Evolutionary conservation across 2,329 filamentous ascomycete genomes (phyloP).

Genomic region (Fusarium acutatum): DNA sequence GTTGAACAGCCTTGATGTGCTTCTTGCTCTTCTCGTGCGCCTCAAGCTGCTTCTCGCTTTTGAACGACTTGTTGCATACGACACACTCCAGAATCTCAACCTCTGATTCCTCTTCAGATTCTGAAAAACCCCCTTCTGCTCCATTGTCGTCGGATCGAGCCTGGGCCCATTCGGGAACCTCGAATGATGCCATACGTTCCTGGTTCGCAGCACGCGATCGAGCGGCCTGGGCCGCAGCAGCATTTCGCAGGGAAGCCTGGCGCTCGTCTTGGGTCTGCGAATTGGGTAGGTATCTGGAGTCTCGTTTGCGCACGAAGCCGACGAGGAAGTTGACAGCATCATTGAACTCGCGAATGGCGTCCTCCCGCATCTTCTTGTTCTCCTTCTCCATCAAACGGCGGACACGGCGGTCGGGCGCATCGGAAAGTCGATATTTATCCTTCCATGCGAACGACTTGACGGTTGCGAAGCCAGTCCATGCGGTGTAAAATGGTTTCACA

Average conservation of each 20-base stretch:
- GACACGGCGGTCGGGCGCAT: slow-evolving; percentile 85
- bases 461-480: slow-evolving; percentile 85
- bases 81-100: slow-evolving; percentile 76
- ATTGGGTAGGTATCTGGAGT: slow-evolving; percentile 83
- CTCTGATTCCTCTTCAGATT: slow-evolving; percentile 64
- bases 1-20: slow-evolving; percentile 85
- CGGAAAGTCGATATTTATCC: slow-evolving; percentile 82
- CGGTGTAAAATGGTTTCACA: slow-evolving; percentile 81
- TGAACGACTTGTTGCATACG: slow-evolving; percentile 80
- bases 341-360: slow-evolving; percentile 88
- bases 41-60: slow-evolving; percentile 91
- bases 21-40: slow-evolving; percentile 97
- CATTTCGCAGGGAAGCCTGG: slow-evolving; percentile 78
- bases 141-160: slow-evolving; percentile 60
- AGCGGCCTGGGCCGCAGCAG: slow-evolving; percentile 84
- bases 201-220: slow-evolving; percentile 83
- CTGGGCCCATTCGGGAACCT: slow-evolving; percentile 79
- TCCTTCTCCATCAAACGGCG: slow-evolving; percentile 94
- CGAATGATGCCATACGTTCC: slow-evolving; percentile 72
- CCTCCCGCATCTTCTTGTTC: slow-evolving; percentile 84
- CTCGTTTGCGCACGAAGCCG: slow-evolving; percentile 87
- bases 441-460: slow-evolving; percentile 89
- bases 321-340: slow-evolving; percentile 89
- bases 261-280: slow-evolving; percentile 81
- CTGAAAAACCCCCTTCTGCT: slow-evolving; percentile 68